Evolutionary conservation across 139 green algal species (phyloP).

Genomic region (Coccomyxa sp.): DNA sequence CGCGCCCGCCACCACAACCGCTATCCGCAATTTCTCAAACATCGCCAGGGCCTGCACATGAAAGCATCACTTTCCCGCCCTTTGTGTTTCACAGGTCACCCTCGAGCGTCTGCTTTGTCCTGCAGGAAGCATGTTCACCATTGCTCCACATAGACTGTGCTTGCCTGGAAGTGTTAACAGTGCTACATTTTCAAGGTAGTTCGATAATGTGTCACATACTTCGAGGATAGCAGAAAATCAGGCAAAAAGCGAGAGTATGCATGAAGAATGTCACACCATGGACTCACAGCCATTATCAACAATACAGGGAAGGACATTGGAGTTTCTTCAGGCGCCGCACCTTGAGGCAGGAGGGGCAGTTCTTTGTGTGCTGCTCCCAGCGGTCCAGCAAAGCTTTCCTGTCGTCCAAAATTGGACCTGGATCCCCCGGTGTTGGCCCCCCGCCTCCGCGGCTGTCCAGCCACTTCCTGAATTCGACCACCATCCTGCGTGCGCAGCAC

Average conservation of each 20-base stretch:
- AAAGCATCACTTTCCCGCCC: neutral
- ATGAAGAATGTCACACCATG: neutral
- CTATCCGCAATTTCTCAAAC: neutral
- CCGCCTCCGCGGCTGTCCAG: neutral
- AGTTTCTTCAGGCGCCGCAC: neutral
- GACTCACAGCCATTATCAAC: neutral
- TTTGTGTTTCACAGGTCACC: neutral
- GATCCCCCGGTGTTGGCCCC: neutral
- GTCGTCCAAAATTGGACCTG: neutral
- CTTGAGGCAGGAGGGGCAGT: slow-evolving; percentile 6
- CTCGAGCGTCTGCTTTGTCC: neutral
- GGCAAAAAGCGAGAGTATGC: neutral
- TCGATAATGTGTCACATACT: no score
- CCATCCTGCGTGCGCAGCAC: neutral
- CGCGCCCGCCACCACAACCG: no score
- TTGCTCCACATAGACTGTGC: neutral
- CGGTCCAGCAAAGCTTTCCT: slow-evolving; percentile 4
- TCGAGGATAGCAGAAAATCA: no score
- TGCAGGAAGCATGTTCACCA: neutral
- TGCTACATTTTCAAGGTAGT: no score
- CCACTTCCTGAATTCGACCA: slow-evolving; percentile 2
- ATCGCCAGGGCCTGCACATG: neutral
- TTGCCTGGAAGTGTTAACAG: no score
- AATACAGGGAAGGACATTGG: neutral
- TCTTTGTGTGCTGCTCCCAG: slow-evolving; percentile 9